These are phyloP conservation scores for Amaranthus cruentus DNA, from an alignment of 148 eudicot genomes.

Conservation along the genomic window DNA sequence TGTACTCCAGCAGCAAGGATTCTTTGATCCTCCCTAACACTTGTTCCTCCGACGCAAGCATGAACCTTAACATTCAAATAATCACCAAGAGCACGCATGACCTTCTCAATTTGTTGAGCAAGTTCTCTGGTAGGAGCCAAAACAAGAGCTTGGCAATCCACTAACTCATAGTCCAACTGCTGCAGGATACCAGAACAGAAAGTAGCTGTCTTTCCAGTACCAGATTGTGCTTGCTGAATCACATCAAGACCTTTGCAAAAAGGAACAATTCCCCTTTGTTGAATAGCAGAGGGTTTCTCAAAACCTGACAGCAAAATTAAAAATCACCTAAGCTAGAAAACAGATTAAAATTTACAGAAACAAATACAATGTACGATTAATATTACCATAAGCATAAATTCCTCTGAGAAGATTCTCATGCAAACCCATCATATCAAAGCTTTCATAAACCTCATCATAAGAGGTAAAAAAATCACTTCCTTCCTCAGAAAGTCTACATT, in stretches of 20 bases:
- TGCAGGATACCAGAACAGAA: constrained; percentile 36
- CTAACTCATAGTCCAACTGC: constrained; percentile 30
- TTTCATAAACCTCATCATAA: constrained; percentile 30
- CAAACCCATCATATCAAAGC: constrained; percentile 34
- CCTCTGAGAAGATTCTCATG: constrained; percentile 36
- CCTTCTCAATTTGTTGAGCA: constrained; percentile 41
- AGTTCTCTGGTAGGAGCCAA: constrained; percentile 42
- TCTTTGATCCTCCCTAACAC: constrained; percentile 69
- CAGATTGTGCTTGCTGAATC: constrained; percentile 37
- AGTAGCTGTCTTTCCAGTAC: constrained; percentile 37
- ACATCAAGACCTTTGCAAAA: constrained; percentile 33
- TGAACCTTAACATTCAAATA: constrained; percentile 71
- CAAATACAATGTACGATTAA: background rate
- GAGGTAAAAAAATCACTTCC: constrained; percentile 32
- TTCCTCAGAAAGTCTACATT: constrained; percentile 29
- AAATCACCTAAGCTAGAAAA: background rate
- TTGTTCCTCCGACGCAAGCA: constrained; percentile 77
- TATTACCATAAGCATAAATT: constrained; percentile 34
- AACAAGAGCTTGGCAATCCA: constrained; percentile 39
- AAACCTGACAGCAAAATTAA: constrained; percentile 20
- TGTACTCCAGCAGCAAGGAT: constrained; percentile 64
- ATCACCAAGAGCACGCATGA: constrained; percentile 47
- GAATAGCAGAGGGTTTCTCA: constrained; percentile 40
- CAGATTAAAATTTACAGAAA: background rate
- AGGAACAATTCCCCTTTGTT: constrained; percentile 37